These are phyloP conservation scores for Sergeia podlipaevii DNA, from an alignment of 208 protist species.

Conservation along the genomic window DNA sequence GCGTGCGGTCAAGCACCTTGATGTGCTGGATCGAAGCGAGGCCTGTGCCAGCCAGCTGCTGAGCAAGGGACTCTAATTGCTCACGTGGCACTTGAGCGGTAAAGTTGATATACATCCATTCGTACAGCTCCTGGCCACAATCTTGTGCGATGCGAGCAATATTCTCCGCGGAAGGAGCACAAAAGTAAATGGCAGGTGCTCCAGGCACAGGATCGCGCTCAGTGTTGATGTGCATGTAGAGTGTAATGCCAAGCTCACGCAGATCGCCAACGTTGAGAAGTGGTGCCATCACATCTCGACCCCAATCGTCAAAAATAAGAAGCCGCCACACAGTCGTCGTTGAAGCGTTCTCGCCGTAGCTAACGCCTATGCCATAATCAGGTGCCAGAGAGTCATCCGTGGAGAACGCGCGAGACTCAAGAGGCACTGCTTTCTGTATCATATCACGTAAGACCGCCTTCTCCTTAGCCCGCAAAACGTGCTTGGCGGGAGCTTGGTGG, in stretches of 20 bases:
- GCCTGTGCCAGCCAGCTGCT: conserved; percentile 35
- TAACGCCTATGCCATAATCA: background rate
- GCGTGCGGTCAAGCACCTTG: conserved; percentile 74
- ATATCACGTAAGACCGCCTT: conserved; percentile 64
- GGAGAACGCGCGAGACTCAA: no score
- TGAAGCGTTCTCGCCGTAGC: conserved; percentile 15
- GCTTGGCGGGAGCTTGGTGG: conserved; percentile 21
- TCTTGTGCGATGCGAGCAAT: conserved; percentile 70
- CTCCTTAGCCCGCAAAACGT: conserved; percentile 66
- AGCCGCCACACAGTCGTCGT: conserved; percentile 68
- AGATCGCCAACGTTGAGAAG: conserved; percentile 85
- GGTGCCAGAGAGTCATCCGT: background rate
- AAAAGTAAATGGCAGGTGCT: conserved; percentile 90
- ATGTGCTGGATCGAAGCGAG: conserved; percentile 78
- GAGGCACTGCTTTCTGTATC: conserved; percentile 64
- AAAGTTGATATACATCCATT: conserved; percentile 90
- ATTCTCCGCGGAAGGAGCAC: conserved; percentile 84
- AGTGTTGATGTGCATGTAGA: conserved; percentile 85
- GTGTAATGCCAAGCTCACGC: conserved; percentile 82
- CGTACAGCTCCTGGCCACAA: conserved; percentile 70
- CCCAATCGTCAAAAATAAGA: conserved; percentile 87
- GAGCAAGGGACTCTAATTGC: conserved; percentile 70
- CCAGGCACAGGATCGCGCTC: conserved; percentile 82
- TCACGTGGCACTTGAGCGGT: conserved; percentile 65
- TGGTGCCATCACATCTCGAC: conserved; percentile 86